These are phyloP conservation scores for Phaeomoniella chlamydospora DNA, from an alignment of 2,329 filamentous ascomycete genomes.

Conservation along the genomic window DNA sequence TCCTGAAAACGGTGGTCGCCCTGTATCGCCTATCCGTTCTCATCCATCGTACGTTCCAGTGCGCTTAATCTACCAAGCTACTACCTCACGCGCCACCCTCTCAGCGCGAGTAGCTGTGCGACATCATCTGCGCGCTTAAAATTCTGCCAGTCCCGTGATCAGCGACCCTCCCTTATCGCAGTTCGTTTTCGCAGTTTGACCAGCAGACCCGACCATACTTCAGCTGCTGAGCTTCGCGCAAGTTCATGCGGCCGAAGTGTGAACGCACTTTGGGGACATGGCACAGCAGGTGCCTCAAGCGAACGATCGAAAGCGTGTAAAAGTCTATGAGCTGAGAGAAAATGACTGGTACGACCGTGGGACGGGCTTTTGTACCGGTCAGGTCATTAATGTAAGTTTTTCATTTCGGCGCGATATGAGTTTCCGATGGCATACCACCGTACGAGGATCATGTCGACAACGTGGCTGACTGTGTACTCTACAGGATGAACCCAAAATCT, in stretches of 20 bases:
- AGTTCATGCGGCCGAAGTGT: neutral
- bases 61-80: too few relatives aligned
- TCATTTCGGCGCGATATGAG: too few relatives aligned
- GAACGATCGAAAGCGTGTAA: conserved; percentile 55
- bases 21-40: too few relatives aligned
- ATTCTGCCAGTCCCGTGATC: too few relatives aligned
- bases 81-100: neutral
- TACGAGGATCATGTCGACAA: too few relatives aligned
- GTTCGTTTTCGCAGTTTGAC: too few relatives aligned
- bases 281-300: conserved; percentile 31
- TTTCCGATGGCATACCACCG: too few relatives aligned
- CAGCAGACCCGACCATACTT: too few relatives aligned
- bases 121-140: neutral
- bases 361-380: conserved; percentile 84
- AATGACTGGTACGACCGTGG: conserved; percentile 99
- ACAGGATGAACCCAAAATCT: conserved; percentile 71
- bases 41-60: too few relatives aligned
- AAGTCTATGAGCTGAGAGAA: conserved; percentile 96
- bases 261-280: conserved; percentile 17
- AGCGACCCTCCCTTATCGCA: too few relatives aligned
- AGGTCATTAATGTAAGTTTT: conserved; percentile 52
- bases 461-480: conserved; percentile 24
- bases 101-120: neutral
- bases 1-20: too few relatives aligned
- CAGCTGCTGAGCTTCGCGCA: neutral